Percentiles rank a stretch among this genome's conserved stretches.
Evolutionary conservation across 768 basidiomycete genomes (phyloP).

Genomic region (Boletellus ananas): DNA sequence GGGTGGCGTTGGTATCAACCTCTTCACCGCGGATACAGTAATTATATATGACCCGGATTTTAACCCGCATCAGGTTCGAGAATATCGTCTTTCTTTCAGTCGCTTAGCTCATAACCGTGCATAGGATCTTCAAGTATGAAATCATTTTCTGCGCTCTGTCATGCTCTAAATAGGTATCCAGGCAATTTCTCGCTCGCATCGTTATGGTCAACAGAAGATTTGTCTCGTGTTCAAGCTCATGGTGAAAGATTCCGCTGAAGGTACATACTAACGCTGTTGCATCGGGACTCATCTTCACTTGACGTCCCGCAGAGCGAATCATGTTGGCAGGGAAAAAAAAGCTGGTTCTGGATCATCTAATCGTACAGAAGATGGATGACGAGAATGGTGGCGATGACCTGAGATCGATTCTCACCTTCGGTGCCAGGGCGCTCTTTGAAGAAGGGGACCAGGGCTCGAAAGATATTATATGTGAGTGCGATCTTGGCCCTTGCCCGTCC

Average conservation of each 20-base stretch:
- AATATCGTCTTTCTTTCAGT: neutral
- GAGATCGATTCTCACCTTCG: conserved; percentile 85
- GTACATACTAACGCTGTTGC: conserved; percentile 32
- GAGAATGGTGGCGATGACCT: conserved; percentile 75
- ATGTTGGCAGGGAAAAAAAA: conserved; percentile 94
- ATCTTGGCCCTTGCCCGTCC: neutral
- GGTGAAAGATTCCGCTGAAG: conserved; percentile 92
- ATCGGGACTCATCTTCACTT: neutral
- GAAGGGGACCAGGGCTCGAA: conserved; percentile 49
- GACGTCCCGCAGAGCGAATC: conserved; percentile 67
- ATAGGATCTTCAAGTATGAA: conserved; percentile 82
- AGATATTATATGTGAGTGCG: conserved; percentile 64
- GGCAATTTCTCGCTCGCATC: conserved; percentile 93
- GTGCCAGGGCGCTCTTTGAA: conserved; percentile 82
- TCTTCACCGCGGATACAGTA: conserved; percentile 89
- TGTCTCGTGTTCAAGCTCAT: conserved; percentile 95
- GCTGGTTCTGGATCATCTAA: conserved; percentile 88
- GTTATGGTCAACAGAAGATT: conserved; percentile 93
- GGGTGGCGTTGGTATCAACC: conserved; percentile 91
- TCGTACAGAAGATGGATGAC: conserved; percentile 94
- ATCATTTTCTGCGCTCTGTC: neutral
- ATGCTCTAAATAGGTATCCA: conserved; percentile 31
- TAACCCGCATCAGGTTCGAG: conserved; percentile 87
- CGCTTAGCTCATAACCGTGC: conserved; percentile 9
- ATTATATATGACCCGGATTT: conserved; percentile 95